Evolutionary conservation across 2,329 filamentous ascomycete species (phyloP).

Genomic region (Exophiala oligosperma): DNA sequence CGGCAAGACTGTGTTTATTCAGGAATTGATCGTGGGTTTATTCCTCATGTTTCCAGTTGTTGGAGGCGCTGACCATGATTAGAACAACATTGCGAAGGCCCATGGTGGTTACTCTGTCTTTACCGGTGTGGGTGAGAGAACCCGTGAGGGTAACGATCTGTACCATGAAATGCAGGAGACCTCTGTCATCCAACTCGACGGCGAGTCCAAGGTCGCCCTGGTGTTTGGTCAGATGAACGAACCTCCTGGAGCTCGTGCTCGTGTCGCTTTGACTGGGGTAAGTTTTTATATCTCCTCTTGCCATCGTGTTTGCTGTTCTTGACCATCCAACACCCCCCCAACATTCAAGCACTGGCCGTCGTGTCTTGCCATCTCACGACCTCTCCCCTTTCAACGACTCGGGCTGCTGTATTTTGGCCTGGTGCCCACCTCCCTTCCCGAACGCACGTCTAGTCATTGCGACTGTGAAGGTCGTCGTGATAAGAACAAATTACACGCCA

Average conservation of each 20-base stretch:
- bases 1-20: conserved; percentile 99
- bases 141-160: conserved; percentile 99
- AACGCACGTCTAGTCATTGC: no score
- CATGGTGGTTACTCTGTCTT: conserved; percentile 99
- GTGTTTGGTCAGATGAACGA: conserved; percentile 99
- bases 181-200: conserved; percentile 97
- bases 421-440: no score
- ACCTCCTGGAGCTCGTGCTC: conserved; percentile 97
- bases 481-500: no score
- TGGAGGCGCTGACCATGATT: conserved; percentile 19
- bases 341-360: no score
- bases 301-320: no score
- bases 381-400: no score
- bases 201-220: conserved; percentile 98
- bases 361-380: no score
- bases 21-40: conserved; percentile 82
- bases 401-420: no score
- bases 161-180: conserved; percentile 99
- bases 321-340: no score
- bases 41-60: neutral
- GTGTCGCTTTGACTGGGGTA: conserved; percentile 83
- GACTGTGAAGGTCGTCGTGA: no score
- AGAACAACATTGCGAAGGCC: conserved; percentile 99
- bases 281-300: conserved; percentile 10
- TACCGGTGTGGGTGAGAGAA: conserved; percentile 99